Conservation (phyloP, 2,329 filamentous ascomycete species). For the Davidsoniella virescens region DNA sequence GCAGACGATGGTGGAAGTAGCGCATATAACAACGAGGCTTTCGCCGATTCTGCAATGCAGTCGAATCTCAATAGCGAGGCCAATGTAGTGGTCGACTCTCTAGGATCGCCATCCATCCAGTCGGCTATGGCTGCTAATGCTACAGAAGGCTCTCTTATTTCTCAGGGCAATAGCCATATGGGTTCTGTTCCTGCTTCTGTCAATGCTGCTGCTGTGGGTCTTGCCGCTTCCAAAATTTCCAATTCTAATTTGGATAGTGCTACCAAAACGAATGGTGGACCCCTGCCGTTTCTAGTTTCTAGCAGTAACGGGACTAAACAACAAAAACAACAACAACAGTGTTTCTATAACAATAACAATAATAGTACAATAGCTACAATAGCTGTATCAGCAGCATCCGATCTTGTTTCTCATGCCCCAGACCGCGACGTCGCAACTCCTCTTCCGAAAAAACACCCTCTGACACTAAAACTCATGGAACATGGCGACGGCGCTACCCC, state of each 20-base stretch:
- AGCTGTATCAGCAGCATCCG: neutral
- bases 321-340: neutral
- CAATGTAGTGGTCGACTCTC: too few species aligned
- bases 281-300: neutral
- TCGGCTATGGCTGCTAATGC: too few species aligned
- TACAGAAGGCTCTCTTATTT: too few species aligned
- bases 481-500: neutral
- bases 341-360: neutral
- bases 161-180: neutral
- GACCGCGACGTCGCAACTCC: neutral
- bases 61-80: too few species aligned
- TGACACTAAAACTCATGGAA: conserved; percentile 3
- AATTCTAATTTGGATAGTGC: neutral
- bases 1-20: too few species aligned
- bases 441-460: neutral
- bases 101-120: too few species aligned
- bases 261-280: neutral
- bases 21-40: too few species aligned
- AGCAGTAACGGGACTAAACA: neutral
- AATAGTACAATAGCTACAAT: neutral
- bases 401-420: neutral
- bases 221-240: conserved; percentile 1
- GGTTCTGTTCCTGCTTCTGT: conserved; percentile 4
- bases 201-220: conserved; percentile 3
- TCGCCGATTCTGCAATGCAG: too few species aligned